Evolutionary conservation across 2,329 filamentous ascomycete species (phyloP), one percentile per base, ranked within the genome.

Genomic region (Lithohypha guttulata): DNA sequence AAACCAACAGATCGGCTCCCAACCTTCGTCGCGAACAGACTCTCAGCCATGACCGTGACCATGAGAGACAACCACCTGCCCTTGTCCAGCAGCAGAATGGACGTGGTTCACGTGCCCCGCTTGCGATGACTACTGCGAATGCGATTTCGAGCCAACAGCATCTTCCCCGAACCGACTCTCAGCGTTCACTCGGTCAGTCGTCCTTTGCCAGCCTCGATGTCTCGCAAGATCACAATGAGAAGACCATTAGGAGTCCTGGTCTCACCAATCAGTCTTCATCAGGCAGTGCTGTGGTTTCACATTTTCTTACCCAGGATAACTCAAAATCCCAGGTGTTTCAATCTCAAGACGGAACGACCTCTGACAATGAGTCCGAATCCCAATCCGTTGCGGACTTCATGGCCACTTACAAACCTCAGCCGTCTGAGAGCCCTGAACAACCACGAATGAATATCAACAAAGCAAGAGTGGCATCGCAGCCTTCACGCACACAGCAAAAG

Each of bases 51-150:
- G 43, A 25, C 22, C 41, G 10, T 11, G 43, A 20, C 23, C 38
- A 10, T 5, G 19, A 30, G 18, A 8, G 17, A 35, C 43, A 49
- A 9, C 41, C 51, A 26, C 50, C 50, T 19, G 35, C 42, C 5
- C 41, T 53, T 7, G 38, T 53, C 13, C 48, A 52, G 27, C 14
- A 51, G 25, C 23, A 48, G 28, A 44, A 59, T 25, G 59, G 60
- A 5, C 60, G 59, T 46, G 58, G 61, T 11, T 60, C 60, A 26
- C 64, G 60, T 50, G 63, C 61, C 7, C 63, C 63, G 4, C 64
- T 64, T n/a, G 58, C 64, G 25, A 64, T 68, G 59, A 66, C 64
- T 21, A 66, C 64, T 4, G 58, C 67, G 15, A 66, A 62, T n/a
- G 64, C 62, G 10, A 60, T 59, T 33, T 64, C 59, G 3, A 61